phyloP scores from a whole-genome alignment of 106 monocot species.

The Dioscorea dumetorum region DNA sequence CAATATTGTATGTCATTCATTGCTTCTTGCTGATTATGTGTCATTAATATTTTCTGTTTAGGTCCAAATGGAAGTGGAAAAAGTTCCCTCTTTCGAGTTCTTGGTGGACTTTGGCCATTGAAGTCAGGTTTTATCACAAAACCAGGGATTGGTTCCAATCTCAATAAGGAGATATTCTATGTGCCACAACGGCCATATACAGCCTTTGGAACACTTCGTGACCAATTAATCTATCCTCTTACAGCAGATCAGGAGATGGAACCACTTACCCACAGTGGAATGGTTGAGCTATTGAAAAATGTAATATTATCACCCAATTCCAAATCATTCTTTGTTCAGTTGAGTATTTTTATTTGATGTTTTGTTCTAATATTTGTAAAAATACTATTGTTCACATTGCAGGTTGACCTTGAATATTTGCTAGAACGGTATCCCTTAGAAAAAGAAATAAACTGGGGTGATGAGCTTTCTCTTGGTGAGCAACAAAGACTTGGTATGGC shows the following conservation, averaged over 20 bases:
- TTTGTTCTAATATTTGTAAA: background rate
- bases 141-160: slow-evolving; percentile 96
- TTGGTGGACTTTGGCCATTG: slow-evolving; percentile 98
- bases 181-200: slow-evolving; percentile 98
- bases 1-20: too few species aligned
- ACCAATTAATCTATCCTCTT: slow-evolving; percentile 96
- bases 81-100: slow-evolving; percentile 96
- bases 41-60: slow-evolving; percentile 19
- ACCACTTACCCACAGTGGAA: slow-evolving; percentile 69
- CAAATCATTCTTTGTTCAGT: too few species aligned
- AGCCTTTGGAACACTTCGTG: slow-evolving; percentile 97
- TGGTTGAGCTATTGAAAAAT: slow-evolving; percentile 94
- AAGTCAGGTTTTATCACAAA: slow-evolving; percentile 86
- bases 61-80: slow-evolving; percentile 99
- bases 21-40: too few species aligned
- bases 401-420: slow-evolving; percentile 98
- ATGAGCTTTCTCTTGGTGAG: slow-evolving; percentile 98
- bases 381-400: slow-evolving; percentile 3
- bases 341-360: background rate
- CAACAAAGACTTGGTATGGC: slow-evolving; percentile 99
- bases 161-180: slow-evolving; percentile 99
- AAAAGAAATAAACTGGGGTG: slow-evolving; percentile 97
- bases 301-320: slow-evolving; percentile 23
- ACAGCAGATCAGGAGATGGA: slow-evolving; percentile 74
- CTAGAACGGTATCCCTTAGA: slow-evolving; percentile 89